phyloP scores from a whole-genome alignment of 257 asterid genomes.

The Solanum piurae region DNA sequence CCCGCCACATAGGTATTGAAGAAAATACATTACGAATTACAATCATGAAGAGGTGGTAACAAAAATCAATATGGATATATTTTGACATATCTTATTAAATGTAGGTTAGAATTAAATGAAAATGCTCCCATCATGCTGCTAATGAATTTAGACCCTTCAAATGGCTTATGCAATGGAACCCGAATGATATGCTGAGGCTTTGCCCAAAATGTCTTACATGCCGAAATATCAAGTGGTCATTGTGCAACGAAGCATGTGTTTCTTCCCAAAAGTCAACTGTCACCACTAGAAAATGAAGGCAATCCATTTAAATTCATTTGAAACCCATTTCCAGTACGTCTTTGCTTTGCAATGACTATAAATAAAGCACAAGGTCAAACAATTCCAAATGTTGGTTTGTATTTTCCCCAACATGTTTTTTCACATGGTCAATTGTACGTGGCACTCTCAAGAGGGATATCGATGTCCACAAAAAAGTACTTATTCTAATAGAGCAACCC shows the following conservation, averaged over 20 bases:
- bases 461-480: too few relatives aligned
- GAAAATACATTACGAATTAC: background rate
- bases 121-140: background rate
- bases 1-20: background rate
- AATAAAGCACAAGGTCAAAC: too few relatives aligned
- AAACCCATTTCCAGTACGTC: too few relatives aligned
- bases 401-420: too few relatives aligned
- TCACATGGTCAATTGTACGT: too few relatives aligned
- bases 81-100: background rate
- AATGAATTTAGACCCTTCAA: too few relatives aligned
- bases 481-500: too few relatives aligned
- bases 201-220: background rate
- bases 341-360: too few relatives aligned
- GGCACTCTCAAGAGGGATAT: too few relatives aligned
- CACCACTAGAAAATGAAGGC: background rate
- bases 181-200: background rate
- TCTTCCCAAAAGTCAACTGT: too few relatives aligned
- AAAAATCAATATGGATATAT: background rate
- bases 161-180: background rate
- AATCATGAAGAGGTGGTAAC: background rate
- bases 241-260: background rate
- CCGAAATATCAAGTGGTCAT: background rate
- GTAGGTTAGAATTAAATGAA: background rate
- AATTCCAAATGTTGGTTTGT: too few relatives aligned
- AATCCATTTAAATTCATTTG: too few relatives aligned